Evolutionary conservation across 805 yeast genomes (phyloP), one percentile per base, ranked within the genome.

Genomic region (Brettanomyces bruxellensis): DNA sequence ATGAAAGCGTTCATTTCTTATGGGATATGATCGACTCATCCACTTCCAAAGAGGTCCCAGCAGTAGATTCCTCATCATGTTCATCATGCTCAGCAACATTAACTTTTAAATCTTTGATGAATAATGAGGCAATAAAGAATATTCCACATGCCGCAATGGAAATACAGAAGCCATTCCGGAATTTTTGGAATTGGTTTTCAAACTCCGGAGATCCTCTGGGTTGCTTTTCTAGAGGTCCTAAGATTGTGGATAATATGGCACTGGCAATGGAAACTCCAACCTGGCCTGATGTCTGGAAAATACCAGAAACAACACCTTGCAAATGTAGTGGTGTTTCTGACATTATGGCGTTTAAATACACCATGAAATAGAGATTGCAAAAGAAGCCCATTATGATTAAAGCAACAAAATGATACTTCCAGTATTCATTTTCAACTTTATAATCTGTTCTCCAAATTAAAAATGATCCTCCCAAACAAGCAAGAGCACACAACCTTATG

Each of bases 311-410:
- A 23, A 47, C 45, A 3, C 57, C 56, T 41, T 52, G 57, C 25
- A 54, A 41, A 40, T 54, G 56, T 12, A 51, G 14, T n/a, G 57
- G 57, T 8, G 56, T 51, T 14, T 38, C 36, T 40, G 48, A 60
- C 36, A 60, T 55, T 6, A 68, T 52, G 3, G 64, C 58, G 30
- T 58, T 64, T 36, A 62, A 46, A 44, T 62, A 69, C 3, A 66
- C 58, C 25, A 66, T 57, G 51, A 65, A 67, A 48, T 59, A 69
- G 2, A 62, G 44, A 38, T 67, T 68, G 1, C 42, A 47, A 43
- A 23, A 52, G 32, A 45, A 48, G 3, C 61, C 60, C 25, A 39
- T 42, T 0, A 59, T 2, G 58, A 48, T 35, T 53, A 47, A 37
- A 45, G 60, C 30, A 54, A 57, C 45, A 59, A 59, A 47, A 28